Percentiles rank a stretch among this genome's conserved stretches.
Conservation (phyloP, 129 eudicot species). For the Lactuca sativa region DNA sequence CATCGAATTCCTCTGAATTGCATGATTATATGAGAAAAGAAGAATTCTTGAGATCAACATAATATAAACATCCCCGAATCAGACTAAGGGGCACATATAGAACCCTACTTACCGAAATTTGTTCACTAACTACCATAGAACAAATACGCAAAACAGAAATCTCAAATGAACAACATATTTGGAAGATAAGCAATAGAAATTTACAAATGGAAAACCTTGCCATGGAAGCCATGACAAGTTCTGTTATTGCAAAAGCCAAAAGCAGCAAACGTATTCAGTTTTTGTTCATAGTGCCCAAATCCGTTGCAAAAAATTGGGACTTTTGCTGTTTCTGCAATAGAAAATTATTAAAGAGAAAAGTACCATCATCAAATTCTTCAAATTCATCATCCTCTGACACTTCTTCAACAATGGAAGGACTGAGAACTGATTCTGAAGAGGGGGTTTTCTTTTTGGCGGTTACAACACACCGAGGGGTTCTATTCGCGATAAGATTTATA, state of each 20-base stretch:
- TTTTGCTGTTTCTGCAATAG: neutral
- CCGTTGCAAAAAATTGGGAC: neutral
- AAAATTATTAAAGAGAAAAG: neutral
- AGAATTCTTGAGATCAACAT: slow-evolving; percentile 13
- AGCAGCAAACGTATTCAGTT: neutral
- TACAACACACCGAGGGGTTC: slow-evolving; percentile 15
- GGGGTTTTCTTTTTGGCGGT: slow-evolving; percentile 54
- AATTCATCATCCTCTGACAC: slow-evolving; percentile 46
- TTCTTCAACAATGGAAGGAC: slow-evolving; percentile 57
- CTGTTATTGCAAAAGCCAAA: neutral
- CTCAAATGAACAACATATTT: slow-evolving; percentile 4
- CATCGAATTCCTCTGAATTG: slow-evolving; percentile 48
- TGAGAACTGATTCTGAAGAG: slow-evolving; percentile 41
- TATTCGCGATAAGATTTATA: slow-evolving; percentile 1
- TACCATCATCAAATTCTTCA: slow-evolving; percentile 41
- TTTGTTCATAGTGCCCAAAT: neutral
- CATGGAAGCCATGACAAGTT: neutral
- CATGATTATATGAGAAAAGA: slow-evolving; percentile 1
- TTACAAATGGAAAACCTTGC: neutral
- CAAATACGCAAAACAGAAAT: neutral
- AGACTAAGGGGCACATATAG: neutral
- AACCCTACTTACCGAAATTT: slow-evolving; percentile 10
- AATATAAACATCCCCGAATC: slow-evolving; percentile 10
- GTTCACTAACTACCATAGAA: neutral
- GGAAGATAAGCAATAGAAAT: neutral